Base-by-base conservation (phyloP, 768 basidiomycete species). In the Suillus hirtellus region DNA sequence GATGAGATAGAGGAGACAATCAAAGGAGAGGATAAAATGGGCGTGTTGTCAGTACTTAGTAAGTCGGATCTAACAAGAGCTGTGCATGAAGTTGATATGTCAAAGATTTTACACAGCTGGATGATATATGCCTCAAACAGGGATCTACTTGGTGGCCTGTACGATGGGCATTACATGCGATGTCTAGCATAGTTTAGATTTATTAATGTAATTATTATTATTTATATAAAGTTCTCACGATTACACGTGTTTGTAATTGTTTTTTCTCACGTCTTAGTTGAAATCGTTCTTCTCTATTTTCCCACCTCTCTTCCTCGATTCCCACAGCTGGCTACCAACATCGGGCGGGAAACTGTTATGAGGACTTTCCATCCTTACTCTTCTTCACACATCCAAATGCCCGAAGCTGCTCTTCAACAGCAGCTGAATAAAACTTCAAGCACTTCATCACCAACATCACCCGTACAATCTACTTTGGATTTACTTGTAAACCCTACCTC, bases 21-120 rank as follows among this genome's bases (percentile, higher is more conserved):
- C 64, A 67, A 70, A 52, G 67, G 71, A 27, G 83, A 84, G 65
- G 84, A 85, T 72, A 84, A 83, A 73, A 67, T 83, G 64, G 84
- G 84, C 35, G 74, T 83, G 31, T 71, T 85, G 61, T 75, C 78
- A 58, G 27, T 42, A 42, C 68, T 83, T 42, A 72, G 83, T 82
- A 70, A 59, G 82, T 76, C 59, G 52, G 31, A 63, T 54, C 10
- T 14, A 31, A 64, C 54, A 66, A 59, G 38, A 63, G 27, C 42
- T 31, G 49, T 19, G 10, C 27, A 31, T 68, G 72, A 31, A 37
- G 60, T 59, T 62, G 37, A 59, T 62, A 59, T 63, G 65, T 52
- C 44, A 42, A 55, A 65, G 64, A 38, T 74, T 76, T 62, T 75
- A 79, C 35, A 10, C 70, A 66, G 31, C 31, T 31, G 31, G 31